Percentiles rank a stretch among this genome's conserved stretches.
These are phyloP conservation scores for Sporothrix mexicana DNA, from an alignment of 2,329 filamentous ascomycete species.

Conservation along the genomic window DNA sequence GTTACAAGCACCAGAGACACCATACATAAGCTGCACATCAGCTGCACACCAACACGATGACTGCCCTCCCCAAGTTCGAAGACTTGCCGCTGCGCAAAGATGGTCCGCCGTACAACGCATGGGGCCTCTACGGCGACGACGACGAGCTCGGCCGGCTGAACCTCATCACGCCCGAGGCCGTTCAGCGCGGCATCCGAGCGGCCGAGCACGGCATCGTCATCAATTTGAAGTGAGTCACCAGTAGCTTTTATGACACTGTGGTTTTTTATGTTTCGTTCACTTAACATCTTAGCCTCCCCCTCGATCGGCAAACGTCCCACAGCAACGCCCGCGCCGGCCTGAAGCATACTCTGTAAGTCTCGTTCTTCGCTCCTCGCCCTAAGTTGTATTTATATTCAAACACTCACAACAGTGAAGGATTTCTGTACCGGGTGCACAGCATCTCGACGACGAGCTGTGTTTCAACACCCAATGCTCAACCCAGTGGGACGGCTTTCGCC, in stretches of 20 bases:
- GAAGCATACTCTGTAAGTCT: conserved; percentile 4
- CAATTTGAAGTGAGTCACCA: conserved; percentile 15
- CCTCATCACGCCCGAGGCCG: conserved; percentile 32
- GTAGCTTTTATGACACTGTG: background rate
- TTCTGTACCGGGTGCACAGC: background rate
- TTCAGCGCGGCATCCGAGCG: conserved; percentile 18
- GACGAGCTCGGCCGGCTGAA: conserved; percentile 48
- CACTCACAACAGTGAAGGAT: background rate
- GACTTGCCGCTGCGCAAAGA: conserved; percentile 25
- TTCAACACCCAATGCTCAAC: conserved; percentile 47
- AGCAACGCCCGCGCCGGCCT: conserved; percentile 21
- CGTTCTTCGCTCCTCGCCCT: too few species aligned
- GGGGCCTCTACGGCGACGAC: conserved; percentile 56
- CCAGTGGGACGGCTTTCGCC: conserved; percentile 50
- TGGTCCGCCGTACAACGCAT: conserved; percentile 42
- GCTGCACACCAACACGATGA: background rate
- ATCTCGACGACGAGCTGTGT: conserved; percentile 44
- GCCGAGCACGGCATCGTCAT: conserved; percentile 27
- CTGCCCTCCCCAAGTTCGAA: conserved; percentile 12
- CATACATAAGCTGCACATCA: too few species aligned
- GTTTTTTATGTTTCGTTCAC: too few species aligned
- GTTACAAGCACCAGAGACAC: too few species aligned
- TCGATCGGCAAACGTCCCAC: conserved; percentile 9
- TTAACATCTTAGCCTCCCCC: background rate
- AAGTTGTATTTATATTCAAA: background rate